These are phyloP conservation scores for Neurospora terricola DNA, from an alignment of 495 filamentous ascomycete species.

Conservation along the genomic window DNA sequence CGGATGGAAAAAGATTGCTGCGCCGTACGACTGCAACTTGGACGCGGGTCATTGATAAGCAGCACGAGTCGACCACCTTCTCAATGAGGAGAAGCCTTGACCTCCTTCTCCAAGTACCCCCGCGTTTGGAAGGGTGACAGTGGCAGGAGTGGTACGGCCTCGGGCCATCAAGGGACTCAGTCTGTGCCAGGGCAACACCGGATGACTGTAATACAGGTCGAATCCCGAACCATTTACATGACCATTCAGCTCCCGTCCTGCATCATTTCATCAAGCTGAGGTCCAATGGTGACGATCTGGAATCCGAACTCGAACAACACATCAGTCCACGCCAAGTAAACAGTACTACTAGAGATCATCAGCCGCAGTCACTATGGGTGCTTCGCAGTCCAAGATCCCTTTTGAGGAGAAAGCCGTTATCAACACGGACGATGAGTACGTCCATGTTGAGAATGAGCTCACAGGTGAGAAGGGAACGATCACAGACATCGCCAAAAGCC, in stretches of 20 bases:
- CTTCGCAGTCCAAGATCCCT: constrained; percentile 33
- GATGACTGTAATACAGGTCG: neutral
- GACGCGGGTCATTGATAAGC: neutral
- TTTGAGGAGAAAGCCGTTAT: constrained; percentile 31
- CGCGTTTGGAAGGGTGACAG: neutral
- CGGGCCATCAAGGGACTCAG: neutral
- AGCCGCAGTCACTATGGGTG: constrained; percentile 31
- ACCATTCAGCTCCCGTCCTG: neutral
- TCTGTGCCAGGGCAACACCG: neutral
- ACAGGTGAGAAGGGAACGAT: constrained; percentile 2
- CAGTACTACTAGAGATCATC: neutral
- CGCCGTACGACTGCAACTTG: neutral
- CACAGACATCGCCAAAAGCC: constrained; percentile 5
- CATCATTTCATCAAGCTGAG: neutral
- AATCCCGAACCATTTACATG: neutral
- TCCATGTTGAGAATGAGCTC: constrained; percentile 25
- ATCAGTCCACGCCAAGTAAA: neutral
- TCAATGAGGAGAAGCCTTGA: constrained; percentile 1
- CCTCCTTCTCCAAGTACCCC: neutral
- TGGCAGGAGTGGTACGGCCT: neutral
- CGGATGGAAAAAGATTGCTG: neutral
- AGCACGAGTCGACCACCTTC: neutral
- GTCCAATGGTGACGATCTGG: neutral
- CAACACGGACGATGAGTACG: constrained; percentile 34
- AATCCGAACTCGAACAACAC: neutral